Evolutionary conservation across 164 flowering plant species (phyloP).

Genomic region (Berberis thunbergii): DNA sequence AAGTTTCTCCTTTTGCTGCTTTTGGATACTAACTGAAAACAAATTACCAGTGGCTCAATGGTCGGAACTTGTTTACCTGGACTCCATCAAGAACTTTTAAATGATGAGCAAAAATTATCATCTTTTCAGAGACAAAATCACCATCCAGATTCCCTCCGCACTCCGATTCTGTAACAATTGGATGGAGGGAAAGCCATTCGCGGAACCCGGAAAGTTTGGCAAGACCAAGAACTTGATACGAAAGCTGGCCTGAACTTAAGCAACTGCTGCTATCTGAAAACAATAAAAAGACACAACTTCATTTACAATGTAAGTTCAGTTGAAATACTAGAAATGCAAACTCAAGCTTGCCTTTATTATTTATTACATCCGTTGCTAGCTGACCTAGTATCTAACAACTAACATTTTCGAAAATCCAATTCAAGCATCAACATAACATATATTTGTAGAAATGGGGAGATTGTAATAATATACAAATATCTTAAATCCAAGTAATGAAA

Average conservation of each 20-base stretch:
- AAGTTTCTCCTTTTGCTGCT: no score
- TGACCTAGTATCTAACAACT: no score
- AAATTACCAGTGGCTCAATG: no score
- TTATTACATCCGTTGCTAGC: no score
- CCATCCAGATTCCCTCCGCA: conserved; percentile 23
- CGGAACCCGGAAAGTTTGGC: conserved; percentile 82
- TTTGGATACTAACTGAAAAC: no score
- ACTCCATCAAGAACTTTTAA: conserved; percentile 79
- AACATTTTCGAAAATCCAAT: no score
- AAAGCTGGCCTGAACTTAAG: conserved; percentile 29
- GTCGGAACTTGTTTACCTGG: conserved; percentile 39
- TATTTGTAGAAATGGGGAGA: no score
- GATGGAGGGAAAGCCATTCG: conserved; percentile 84
- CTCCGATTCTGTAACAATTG: conserved; percentile 42
- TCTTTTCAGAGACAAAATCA: conserved; percentile 42
- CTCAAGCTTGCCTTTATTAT: no score
- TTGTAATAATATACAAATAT: no score
- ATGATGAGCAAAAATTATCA: conserved; percentile 93
- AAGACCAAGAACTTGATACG: conserved; percentile 67
- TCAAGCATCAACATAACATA: no score
- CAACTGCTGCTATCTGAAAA: conserved; percentile 29
- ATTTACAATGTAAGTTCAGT: neutral
- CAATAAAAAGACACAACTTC: conserved; percentile 3
- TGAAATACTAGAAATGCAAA: no score
- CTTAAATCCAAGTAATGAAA: no score